Base-by-base conservation (phyloP, 306 rosid genomes). In the Pachyrhizus erosus region DNA sequence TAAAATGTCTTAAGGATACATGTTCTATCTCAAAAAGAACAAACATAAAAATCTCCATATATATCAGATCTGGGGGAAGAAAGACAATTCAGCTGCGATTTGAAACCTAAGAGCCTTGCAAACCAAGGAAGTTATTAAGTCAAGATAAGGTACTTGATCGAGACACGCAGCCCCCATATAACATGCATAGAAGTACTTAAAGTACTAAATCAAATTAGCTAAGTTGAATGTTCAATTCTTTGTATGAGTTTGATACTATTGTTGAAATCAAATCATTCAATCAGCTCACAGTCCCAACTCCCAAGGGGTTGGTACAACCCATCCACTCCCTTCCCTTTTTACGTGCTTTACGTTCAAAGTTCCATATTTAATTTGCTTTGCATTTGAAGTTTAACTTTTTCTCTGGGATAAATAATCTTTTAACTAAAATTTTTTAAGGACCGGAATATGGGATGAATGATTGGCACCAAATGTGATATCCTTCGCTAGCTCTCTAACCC, bases 271-370 rank as follows among this genome's bases (percentile, higher is more conserved):
- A 54, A 54, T 57, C 5, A 57, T 57, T 57, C 64, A 21, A 57
- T 23, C 64, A 55, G 21, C n/a, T n/a, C n/a, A n/a, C n/a, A n/a
- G n/a, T n/a, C n/a, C n/a, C n/a, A n/a, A n/a, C n/a, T n/a, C n/a
- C n/a, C n/a, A 27, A 31, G 20, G 27, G 48, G 15, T n/a, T 62
- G 61, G 45, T 43, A 76, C 61, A 11, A 45, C 66, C 51, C 26
- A 61, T 48, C 64, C 37, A 27, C 82, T 46, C 12, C 64, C 34
- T 33, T 37, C 82, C 39, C 54, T 33, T n/a, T 64, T 4, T 67
- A 3, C 15, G 7, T 39, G 20, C n/a, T 66, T 21, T 52, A 37
- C 10, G 6, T 51, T 52, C 52, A 12, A 67, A 10, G 43, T 23
- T 67, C 23, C 37, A n/a, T 4, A 9, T 3, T 21, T 51, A 52